Percentiles rank a stretch among this genome's conserved stretches.
These are phyloP conservation scores for Aphelidium insulamus DNA, from an alignment of 371 early-diverging fungal species.

Conservation along the genomic window DNA sequence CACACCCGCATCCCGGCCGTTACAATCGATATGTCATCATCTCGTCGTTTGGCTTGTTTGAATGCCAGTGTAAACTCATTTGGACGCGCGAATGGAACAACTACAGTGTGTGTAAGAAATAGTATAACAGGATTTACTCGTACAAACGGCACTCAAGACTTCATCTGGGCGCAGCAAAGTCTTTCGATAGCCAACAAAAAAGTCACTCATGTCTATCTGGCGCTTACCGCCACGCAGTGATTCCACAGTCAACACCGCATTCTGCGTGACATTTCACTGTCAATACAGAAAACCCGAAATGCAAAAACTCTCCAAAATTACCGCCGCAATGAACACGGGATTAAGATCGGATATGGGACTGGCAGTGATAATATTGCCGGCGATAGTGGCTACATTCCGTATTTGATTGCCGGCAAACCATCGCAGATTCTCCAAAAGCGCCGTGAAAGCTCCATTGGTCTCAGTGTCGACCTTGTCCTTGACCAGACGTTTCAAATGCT, in stretches of 20 bases:
- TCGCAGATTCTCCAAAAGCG: slow-evolving; percentile 33
- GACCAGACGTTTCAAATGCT: slow-evolving; percentile 10
- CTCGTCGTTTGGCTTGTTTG: slow-evolving; percentile 57
- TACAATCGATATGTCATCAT: slow-evolving; percentile 60
- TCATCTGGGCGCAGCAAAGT: slow-evolving; percentile 32
- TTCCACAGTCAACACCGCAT: slow-evolving; percentile 25
- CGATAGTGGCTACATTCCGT: slow-evolving; percentile 50
- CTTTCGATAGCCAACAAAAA: slow-evolving; percentile 50
- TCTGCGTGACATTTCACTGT: background rate
- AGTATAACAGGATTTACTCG: too few species aligned
- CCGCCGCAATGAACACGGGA: slow-evolving; percentile 43
- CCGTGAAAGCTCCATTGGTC: slow-evolving; percentile 19
- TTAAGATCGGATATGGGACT: slow-evolving; percentile 59
- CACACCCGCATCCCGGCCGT: slow-evolving; percentile 34
- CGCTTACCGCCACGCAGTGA: slow-evolving; percentile 14
- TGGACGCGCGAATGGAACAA: slow-evolving; percentile 23
- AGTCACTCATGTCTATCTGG: slow-evolving; percentile 28
- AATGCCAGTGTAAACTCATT: slow-evolving; percentile 34
- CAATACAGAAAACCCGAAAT: background rate
- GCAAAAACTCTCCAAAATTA: slow-evolving; percentile 3
- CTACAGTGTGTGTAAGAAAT: too few species aligned
- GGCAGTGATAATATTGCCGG: slow-evolving; percentile 56
- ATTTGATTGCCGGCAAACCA: slow-evolving; percentile 58
- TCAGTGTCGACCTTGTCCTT: background rate
- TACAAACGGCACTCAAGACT: slow-evolving; percentile 26